phyloP scores from a whole-genome alignment of 768 basidiomycete genomes.

The Termitomyces sp. region DNA sequence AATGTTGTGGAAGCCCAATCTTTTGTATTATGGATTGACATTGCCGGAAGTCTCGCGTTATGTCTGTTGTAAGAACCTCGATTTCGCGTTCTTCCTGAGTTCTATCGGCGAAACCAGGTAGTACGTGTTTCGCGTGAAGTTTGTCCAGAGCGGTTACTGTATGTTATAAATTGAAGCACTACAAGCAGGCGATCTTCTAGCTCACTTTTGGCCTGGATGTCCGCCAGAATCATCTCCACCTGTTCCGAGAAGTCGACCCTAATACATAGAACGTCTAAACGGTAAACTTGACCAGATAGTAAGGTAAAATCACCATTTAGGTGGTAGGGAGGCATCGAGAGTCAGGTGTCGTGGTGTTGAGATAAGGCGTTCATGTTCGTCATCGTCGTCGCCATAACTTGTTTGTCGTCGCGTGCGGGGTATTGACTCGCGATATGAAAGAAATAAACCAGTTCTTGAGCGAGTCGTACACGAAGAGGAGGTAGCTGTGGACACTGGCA shows the following conservation, averaged over 20 bases:
- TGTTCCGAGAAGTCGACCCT: slow-evolving; percentile 95
- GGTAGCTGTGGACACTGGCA: slow-evolving; percentile 11
- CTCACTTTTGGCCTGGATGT: slow-evolving; percentile 78
- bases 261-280: slow-evolving; percentile 20
- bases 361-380: slow-evolving; percentile 72
- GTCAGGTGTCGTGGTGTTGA: slow-evolving; percentile 39
- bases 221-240: slow-evolving; percentile 75
- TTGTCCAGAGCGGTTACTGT: slow-evolving; percentile 89
- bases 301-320: slow-evolving; percentile 66
- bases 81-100: slow-evolving; percentile 93
- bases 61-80: slow-evolving; percentile 77
- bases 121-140: slow-evolving; percentile 92
- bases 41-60: slow-evolving; percentile 82
- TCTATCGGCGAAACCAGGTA: slow-evolving; percentile 96
- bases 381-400: slow-evolving; percentile 50
- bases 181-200: slow-evolving; percentile 17
- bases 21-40: slow-evolving; percentile 71
- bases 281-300: slow-evolving; percentile 21
- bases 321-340: slow-evolving; percentile 70
- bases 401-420: slow-evolving; percentile 36
- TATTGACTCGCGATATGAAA: slow-evolving; percentile 86
- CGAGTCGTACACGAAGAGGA: slow-evolving; percentile 55
- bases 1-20: slow-evolving; percentile 61
- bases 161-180: slow-evolving; percentile 14
- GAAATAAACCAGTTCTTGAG: slow-evolving; percentile 88